Conservation (phyloP, 2,329 filamentous ascomycete genomes). For the Hypoxylon sp. region DNA sequence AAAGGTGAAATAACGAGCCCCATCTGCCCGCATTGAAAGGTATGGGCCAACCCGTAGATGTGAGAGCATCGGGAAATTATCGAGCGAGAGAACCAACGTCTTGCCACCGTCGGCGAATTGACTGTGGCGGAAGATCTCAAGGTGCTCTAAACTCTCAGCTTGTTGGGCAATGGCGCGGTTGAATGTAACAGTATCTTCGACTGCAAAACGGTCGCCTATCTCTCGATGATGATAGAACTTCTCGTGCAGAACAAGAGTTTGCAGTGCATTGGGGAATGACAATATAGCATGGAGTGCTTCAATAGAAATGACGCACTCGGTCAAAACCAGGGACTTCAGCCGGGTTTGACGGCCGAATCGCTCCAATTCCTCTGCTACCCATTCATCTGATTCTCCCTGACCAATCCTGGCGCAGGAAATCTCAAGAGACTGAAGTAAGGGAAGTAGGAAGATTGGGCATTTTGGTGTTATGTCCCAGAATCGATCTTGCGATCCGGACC, state of each 20-base stretch:
- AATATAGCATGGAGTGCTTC: slow-evolving; percentile 32
- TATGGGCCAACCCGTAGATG: slow-evolving; percentile 34
- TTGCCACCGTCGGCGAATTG: background rate
- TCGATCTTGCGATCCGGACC: slow-evolving; percentile 13
- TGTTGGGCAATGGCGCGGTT: slow-evolving; percentile 41
- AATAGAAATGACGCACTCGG: slow-evolving; percentile 27
- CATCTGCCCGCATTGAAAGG: background rate
- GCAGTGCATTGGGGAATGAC: slow-evolving; percentile 32
- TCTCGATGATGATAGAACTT: slow-evolving; percentile 22
- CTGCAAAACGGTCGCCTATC: slow-evolving; percentile 13
- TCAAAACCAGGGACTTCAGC: slow-evolving; percentile 31
- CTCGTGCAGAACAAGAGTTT: slow-evolving; percentile 26
- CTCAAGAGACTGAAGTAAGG: slow-evolving; percentile 36
- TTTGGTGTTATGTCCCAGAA: slow-evolving; percentile 33
- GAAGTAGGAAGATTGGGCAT: slow-evolving; percentile 38
- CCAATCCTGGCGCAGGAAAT: slow-evolving; percentile 37
- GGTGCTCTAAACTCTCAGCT: slow-evolving; percentile 27
- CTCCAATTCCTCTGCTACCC: slow-evolving; percentile 5
- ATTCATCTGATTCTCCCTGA: slow-evolving; percentile 4
- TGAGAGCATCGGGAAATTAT: slow-evolving; percentile 31
- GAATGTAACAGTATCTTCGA: slow-evolving; percentile 21
- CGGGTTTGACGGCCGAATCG: slow-evolving; percentile 26
- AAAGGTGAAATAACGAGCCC: background rate
- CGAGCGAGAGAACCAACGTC: slow-evolving; percentile 34
- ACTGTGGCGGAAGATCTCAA: slow-evolving; percentile 19